Conservation (phyloP, 345 rosid species). For the Brassica incana region DNA sequence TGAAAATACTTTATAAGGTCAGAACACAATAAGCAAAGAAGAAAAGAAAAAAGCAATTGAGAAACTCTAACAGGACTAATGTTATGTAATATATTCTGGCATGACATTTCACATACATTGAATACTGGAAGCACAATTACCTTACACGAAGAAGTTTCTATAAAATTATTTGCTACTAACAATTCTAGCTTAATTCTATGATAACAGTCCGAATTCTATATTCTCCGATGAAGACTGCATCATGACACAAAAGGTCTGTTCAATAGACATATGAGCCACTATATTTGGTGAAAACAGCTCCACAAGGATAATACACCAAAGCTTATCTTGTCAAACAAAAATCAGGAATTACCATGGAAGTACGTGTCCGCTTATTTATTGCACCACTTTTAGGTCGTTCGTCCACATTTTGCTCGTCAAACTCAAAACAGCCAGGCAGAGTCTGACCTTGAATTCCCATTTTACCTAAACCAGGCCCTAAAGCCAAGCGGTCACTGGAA, state of each 20-base stretch:
- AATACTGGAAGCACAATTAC: conserved; percentile 14
- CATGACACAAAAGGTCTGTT: conserved; percentile 8
- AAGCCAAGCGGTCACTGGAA: conserved; percentile 51
- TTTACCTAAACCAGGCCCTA: conserved; percentile 64
- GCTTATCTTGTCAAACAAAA: conserved; percentile 43
- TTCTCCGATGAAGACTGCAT: conserved; percentile 14
- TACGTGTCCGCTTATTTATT: conserved; percentile 89
- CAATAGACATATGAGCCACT: conserved; percentile 8
- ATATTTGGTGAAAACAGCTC: conserved; percentile 14
- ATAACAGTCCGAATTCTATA: background rate
- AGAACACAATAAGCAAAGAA: background rate
- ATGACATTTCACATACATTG: background rate
- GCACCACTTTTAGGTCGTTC: conserved; percentile 66
- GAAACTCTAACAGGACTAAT: conserved; percentile 12
- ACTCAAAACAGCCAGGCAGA: conserved; percentile 57
- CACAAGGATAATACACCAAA: conserved; percentile 1
- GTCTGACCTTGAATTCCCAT: conserved; percentile 70
- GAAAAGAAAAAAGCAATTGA: background rate
- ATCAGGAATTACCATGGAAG: conserved; percentile 76
- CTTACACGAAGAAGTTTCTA: conserved; percentile 7
- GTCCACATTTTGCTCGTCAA: conserved; percentile 71
- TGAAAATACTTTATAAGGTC: background rate
- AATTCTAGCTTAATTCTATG: too few relatives aligned
- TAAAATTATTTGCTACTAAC: background rate
- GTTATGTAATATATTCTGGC: background rate